Evolutionary conservation across 2,329 filamentous ascomycete species (phyloP), one percentile per base, ranked within the genome.

Genomic region (Drechmeria coniospora): DNA sequence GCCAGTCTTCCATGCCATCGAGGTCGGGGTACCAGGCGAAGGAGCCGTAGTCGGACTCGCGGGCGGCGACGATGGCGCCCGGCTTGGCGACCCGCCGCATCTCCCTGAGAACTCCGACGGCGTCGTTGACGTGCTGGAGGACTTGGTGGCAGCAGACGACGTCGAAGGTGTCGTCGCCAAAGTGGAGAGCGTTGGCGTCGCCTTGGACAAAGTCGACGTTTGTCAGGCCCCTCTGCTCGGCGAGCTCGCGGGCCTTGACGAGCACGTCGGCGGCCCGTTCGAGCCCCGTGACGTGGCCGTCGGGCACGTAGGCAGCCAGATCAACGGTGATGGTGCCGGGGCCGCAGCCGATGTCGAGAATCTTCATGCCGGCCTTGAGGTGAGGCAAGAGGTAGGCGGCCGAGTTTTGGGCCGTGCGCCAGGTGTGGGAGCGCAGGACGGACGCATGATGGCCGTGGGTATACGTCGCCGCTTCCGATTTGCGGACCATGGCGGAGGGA

Each of bases 271-370:
- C 36, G 1, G 50, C 51, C 4, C 49, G 37, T 28, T 63, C 59
- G 15, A 62, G 27, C 17, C 57, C 58, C 6, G 49, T 44, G 7
- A 56, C 45, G 3, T 35, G 32, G 19, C 57, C 58, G 14, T 50
- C 27, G 5, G 46, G 43, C 1, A 51, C 54, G 23, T 49, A 39
- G n/a, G 44, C 39, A 24, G 47, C 49, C 15, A 64, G 45, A 19
- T 53, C 54, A 0, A 47, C 46, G 8, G 59, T 61, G 42, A 65
- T 64, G 25, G 54, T 59, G 4, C 59, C 61, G 0, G 61, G 57
- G 0, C 61, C 61, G 40, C 59, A 62, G 28, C 61, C 61, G 18
- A 63, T 46, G 34, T 65, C 60, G 28, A 65, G 54, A 25, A 65
- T 47, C 13, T 33, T 39, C 45, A 56, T 48, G 6, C 42, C 39